Evolutionary conservation across 306 rosid species (phyloP).

Genomic region (Lathyrus oleraceus): DNA sequence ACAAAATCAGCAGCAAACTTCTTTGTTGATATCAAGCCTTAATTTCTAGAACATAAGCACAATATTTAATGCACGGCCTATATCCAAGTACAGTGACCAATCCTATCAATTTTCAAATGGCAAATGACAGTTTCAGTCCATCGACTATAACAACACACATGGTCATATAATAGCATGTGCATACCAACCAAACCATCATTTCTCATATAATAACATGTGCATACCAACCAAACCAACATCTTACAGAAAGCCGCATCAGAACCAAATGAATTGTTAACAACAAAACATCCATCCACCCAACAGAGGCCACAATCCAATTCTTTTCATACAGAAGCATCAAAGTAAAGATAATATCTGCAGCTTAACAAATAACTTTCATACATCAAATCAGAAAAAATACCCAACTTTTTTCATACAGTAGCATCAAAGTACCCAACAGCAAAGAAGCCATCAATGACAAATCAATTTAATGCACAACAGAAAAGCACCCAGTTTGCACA

Average conservation of each 20-base stretch:
- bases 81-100: not conserved
- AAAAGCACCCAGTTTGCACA: not conserved
- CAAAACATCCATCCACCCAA: not conserved
- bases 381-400: not conserved
- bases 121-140: not conserved
- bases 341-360: not conserved
- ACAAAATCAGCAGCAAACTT: not conserved
- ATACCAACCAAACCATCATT: not conserved
- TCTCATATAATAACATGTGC: not conserved
- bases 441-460: not conserved
- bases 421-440: not conserved
- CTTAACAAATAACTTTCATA: not conserved
- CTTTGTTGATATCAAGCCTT: not conserved
- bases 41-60: not conserved
- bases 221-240: not conserved
- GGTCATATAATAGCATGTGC: not conserved
- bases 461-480: not conserved
- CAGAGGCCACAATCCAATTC: not conserved
- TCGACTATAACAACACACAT: not conserved
- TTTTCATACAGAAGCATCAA: not conserved
- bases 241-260: not conserved
- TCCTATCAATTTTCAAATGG: not conserved
- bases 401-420: not conserved
- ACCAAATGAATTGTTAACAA: not conserved
- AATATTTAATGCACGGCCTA: not conserved